phyloP scores from a whole-genome alignment of 139 green algal genomes.

The Chlorella sp. region DNA sequence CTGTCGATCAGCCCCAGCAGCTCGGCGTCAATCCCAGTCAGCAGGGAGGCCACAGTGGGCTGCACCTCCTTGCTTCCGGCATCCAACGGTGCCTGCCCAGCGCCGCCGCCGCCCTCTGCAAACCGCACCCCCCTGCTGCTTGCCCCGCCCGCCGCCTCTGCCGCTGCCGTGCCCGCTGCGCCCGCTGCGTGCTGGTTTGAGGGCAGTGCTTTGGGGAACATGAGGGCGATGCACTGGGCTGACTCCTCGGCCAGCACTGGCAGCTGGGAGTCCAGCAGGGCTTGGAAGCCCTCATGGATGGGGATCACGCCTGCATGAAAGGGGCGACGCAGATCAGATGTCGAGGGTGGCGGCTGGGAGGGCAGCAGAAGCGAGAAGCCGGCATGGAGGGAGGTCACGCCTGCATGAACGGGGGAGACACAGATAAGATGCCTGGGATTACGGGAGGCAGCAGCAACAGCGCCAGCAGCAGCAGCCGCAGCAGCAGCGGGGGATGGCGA shows the following conservation, averaged over 20 bases:
- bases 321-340: not conserved
- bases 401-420: not conserved
- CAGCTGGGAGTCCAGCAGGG: constrained; percentile 32
- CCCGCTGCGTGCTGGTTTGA: not conserved
- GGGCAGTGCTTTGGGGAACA: constrained; percentile 26
- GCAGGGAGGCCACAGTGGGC: constrained; percentile 20
- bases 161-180: not conserved
- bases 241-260: constrained; percentile 36
- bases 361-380: not conserved
- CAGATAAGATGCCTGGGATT: no score
- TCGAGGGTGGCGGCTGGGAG: not conserved
- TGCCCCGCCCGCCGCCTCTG: not conserved
- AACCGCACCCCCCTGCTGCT: not conserved
- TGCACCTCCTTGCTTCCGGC: constrained; percentile 4
- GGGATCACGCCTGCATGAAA: constrained; percentile 7
- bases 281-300: constrained; percentile 19
- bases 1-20: constrained; percentile 48
- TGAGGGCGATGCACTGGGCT: constrained; percentile 27
- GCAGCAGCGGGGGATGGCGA: not conserved
- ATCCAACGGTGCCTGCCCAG: not conserved
- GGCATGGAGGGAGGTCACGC: not conserved
- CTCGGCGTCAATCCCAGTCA: constrained; percentile 46
- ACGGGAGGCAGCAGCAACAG: no score
- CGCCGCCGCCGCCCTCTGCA: constrained; percentile 3
- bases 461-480: not conserved